Base-by-base conservation (phyloP, 2,329 filamentous ascomycete genomes). In the Colletotrichum higginsianum region DNA sequence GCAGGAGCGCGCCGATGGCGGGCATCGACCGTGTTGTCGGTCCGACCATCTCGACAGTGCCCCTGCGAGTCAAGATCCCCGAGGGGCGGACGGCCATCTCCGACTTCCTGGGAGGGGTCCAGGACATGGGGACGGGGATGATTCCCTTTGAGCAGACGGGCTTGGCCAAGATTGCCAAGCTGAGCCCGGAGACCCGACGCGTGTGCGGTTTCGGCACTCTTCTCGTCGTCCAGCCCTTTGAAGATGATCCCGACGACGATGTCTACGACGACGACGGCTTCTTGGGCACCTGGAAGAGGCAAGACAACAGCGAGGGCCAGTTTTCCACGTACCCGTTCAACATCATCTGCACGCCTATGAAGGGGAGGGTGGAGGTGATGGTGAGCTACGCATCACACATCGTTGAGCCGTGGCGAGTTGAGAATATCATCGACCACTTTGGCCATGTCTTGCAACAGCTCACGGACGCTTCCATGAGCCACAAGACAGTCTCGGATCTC, bases 101-200 rank as follows among this genome's bases (percentile, higher is more conserved):
- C n/a, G 16, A 26, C 18, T 50, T 77, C 4, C 62, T 78, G 23
- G 49, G 71, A 21, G 64, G 58, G 9, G 74, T 80, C 0, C 79
- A 82, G 67, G 74, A 76, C 16, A 76, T 77, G 50, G 75, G 74
- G 3, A 74, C 75, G 2, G 74, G 77, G 7, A 72, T 77, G 42
- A 75, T 78, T 4, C 73, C 75, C 0, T 72, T 75, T 49, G 80
- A 80, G 23, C 75, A 81, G 3, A 61, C 75, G 1, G 78, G 79
- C 6, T 71, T 82, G 1, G 74, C 78, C 6, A 74, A 78, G 30
- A 76, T 66, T 85, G n/a, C 40, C 38, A 44, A 26, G 16, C n/a
- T 60, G 56, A 18, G 56, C n/a, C 38, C 56, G 4, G 56, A 60
- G 40, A n/a, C 21, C n/a, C 38, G 26, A 26, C 21, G 21, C 12